Evolutionary conservation across 345 rosid species (phyloP).

Genomic region (Salix caprea): DNA sequence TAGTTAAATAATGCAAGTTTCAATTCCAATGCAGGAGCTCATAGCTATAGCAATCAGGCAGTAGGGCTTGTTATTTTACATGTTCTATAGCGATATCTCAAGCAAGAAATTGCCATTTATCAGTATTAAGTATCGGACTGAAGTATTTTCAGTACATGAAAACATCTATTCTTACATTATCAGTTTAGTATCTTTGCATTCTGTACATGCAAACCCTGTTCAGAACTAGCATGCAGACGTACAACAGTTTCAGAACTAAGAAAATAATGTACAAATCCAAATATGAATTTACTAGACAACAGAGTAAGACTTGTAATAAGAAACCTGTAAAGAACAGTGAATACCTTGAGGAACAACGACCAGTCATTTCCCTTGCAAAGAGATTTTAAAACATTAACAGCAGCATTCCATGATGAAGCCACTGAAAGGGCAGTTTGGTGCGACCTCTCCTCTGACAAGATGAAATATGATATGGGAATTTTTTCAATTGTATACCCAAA

Average conservation of each 20-base stretch:
- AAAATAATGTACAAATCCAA: no score
- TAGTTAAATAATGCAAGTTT: not conserved
- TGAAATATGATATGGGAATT: conserved; percentile 59
- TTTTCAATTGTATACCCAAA: conserved; percentile 74
- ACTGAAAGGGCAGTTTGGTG: conserved; percentile 41
- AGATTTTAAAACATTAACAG: conserved; percentile 45
- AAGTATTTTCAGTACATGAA: not conserved
- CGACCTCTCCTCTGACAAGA: conserved; percentile 57
- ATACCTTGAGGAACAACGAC: conserved; percentile 74
- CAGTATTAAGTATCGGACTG: not conserved
- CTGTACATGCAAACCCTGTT: not conserved
- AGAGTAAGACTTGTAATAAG: not conserved
- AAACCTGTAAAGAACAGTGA: not conserved
- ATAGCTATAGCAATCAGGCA: not conserved
- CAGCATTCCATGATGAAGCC: conserved; percentile 65
- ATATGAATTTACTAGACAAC: not conserved
- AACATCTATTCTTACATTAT: not conserved
- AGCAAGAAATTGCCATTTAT: no score
- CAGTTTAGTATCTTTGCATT: not conserved
- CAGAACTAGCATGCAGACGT: not conserved
- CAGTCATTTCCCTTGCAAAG: conserved; percentile 79
- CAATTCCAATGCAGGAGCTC: not conserved
- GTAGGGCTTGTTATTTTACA: not conserved
- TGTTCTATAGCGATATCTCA: no score
- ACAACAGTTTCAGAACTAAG: not conserved